These are phyloP conservation scores for Ophiostoma ips DNA, from an alignment of 2,329 filamentous ascomycete species.

Conservation along the genomic window DNA sequence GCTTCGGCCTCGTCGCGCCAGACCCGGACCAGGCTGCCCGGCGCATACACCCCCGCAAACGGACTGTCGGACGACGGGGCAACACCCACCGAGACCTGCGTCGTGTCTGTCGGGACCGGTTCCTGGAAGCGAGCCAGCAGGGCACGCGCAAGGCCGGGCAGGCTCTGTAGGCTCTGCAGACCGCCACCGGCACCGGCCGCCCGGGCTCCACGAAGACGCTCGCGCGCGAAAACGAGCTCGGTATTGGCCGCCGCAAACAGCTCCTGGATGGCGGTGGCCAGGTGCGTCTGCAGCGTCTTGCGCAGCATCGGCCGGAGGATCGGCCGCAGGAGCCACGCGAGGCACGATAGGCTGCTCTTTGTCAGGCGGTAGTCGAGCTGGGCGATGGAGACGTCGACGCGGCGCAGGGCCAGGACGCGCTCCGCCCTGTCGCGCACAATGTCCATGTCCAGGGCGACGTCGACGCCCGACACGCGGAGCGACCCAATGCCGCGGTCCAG, in stretches of 20 bases:
- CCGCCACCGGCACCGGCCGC: conserved; percentile 55
- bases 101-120: conserved; percentile 22
- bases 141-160: conserved; percentile 71
- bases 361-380: conserved; percentile 62
- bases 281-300: conserved; percentile 57
- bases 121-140: conserved; percentile 57
- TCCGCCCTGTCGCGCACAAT: conserved; percentile 66
- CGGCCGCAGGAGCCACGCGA: conserved; percentile 76
- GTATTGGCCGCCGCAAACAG: conserved; percentile 62
- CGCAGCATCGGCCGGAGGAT: conserved; percentile 62
- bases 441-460: conserved; percentile 74
- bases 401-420: conserved; percentile 63
- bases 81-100: neutral
- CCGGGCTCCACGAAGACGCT: conserved; percentile 71
- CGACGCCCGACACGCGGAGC: conserved; percentile 78
- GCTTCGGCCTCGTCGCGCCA: conserved; percentile 68
- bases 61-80: conserved; percentile 20
- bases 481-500: conserved; percentile 74
- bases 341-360: conserved; percentile 60
- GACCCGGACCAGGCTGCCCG: conserved; percentile 77
- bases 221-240: conserved; percentile 74
- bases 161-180: conserved; percentile 1
- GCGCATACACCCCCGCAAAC: conserved; percentile 76
- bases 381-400: conserved; percentile 70
- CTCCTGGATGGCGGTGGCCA: conserved; percentile 57